Percentiles rank a stretch among this genome's conserved stretches.
These are phyloP conservation scores for Metarhizium brunneum DNA, from an alignment of 2,329 filamentous ascomycete species.

Conservation along the genomic window DNA sequence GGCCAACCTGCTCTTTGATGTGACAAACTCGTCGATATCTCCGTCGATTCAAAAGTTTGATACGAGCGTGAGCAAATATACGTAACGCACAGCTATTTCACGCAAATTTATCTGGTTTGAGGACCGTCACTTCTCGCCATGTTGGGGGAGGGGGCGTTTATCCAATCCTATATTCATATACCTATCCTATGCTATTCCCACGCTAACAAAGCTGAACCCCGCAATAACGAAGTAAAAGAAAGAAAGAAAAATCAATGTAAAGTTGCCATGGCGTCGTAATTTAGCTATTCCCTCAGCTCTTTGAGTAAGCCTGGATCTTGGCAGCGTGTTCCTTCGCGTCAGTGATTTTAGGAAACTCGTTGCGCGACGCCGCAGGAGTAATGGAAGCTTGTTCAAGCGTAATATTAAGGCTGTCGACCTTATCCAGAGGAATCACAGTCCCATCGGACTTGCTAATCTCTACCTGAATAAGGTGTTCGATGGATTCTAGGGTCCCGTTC, in stretches of 20 bases:
- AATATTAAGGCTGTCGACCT: constrained; percentile 26
- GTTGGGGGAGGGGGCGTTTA: too few species aligned
- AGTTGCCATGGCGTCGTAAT: not conserved
- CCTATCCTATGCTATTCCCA: not conserved
- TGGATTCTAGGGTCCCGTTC: not conserved
- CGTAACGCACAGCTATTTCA: too few species aligned
- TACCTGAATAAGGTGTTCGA: constrained; percentile 2
- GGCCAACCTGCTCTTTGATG: too few species aligned
- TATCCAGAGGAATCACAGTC: constrained; percentile 14
- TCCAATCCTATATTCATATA: too few species aligned
- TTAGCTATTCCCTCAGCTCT: not conserved
- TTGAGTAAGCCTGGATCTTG: not conserved
- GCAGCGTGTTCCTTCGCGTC: constrained; percentile 1
- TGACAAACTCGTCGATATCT: too few species aligned
- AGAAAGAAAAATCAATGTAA: too few species aligned
- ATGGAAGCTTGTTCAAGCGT: constrained; percentile 24
- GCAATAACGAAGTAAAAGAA: not conserved
- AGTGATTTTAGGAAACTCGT: constrained; percentile 20
- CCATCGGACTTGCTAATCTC: constrained; percentile 21
- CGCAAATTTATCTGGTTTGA: too few species aligned
- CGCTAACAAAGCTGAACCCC: not conserved
- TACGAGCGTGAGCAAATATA: too few species aligned
- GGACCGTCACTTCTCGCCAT: too few species aligned
- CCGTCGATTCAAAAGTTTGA: too few species aligned
- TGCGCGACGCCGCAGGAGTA: constrained; percentile 14